Conservation (phyloP, 345 rosid species). For the Murraya koenigii region DNA sequence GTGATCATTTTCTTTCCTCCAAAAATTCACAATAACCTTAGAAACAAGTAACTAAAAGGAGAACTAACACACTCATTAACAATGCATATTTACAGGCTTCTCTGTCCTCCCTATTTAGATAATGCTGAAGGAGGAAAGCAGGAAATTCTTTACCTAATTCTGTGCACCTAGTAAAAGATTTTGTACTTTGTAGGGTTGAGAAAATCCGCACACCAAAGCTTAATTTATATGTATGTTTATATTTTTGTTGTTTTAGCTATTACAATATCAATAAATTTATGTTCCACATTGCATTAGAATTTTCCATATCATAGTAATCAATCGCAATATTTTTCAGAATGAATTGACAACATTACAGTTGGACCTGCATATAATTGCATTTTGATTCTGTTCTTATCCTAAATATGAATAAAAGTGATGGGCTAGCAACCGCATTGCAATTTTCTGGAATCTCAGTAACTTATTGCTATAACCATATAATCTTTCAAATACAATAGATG, state of each 20-base stretch:
- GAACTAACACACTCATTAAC: background rate
- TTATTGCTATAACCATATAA: too few species aligned
- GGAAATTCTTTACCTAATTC: background rate
- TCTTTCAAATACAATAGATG: too few species aligned
- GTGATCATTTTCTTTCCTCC: constrained; percentile 9
- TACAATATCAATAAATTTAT: background rate
- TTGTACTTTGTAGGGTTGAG: background rate
- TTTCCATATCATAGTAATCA: background rate
- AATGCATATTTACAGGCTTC: background rate
- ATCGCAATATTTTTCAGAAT: background rate
- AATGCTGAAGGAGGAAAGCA: too few species aligned
- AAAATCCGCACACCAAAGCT: background rate
- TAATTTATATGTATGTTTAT: background rate
- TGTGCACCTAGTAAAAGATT: background rate
- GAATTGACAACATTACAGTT: background rate
- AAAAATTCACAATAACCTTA: background rate
- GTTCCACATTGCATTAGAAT: background rate
- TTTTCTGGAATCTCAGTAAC: background rate
- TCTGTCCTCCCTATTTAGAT: background rate
- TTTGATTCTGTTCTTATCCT: too few species aligned
- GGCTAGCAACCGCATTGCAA: background rate
- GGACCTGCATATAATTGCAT: too few species aligned
- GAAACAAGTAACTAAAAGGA: too few species aligned
- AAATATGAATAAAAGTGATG: too few species aligned
- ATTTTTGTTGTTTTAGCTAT: background rate